Conservation (phyloP, 208 protist genomes). For the Phytomonas francai region DNA sequence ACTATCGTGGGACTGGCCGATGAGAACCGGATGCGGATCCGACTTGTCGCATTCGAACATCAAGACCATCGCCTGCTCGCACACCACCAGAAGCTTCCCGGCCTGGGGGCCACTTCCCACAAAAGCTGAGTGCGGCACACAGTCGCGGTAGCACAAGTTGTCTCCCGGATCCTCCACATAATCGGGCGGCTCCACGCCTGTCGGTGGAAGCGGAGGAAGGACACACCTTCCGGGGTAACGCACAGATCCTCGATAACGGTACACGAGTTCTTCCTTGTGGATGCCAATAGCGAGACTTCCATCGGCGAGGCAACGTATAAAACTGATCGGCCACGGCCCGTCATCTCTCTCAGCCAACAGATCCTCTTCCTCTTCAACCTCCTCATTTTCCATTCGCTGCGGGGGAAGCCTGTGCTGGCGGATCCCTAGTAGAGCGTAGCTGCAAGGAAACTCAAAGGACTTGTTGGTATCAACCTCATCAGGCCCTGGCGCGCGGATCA, state of each 20-base stretch:
- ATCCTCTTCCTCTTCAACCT: constrained; percentile 58
- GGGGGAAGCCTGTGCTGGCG: constrained; percentile 61
- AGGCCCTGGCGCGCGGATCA: constrained; percentile 35
- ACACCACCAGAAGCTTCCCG: constrained; percentile 28
- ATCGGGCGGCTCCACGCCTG: constrained; percentile 72
- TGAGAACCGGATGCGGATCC: constrained; percentile 17
- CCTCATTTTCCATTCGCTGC: constrained; percentile 41
- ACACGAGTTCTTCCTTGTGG: constrained; percentile 61
- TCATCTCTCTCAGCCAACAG: constrained; percentile 73
- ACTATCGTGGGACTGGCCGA: constrained; percentile 73
- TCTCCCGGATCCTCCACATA: constrained; percentile 85
- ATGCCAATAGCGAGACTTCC: constrained; percentile 42
- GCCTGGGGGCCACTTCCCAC: constrained; percentile 16
- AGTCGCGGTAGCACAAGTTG: constrained; percentile 77
- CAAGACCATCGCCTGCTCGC: constrained; percentile 28
- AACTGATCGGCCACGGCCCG: constrained; percentile 58
- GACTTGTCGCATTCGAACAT: constrained; percentile 10
- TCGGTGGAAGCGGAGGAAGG: constrained; percentile 77
- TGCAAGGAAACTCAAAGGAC: constrained; percentile 57
- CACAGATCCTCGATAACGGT: constrained; percentile 45
- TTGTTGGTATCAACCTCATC: constrained; percentile 41
- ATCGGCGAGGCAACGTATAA: constrained; percentile 34
- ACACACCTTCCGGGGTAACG: constrained; percentile 49
- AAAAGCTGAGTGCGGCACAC: constrained; percentile 26
- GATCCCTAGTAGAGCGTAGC: constrained; percentile 62